Percentiles rank a stretch among this genome's conserved stretches.
Evolutionary conservation across 2,329 filamentous ascomycete species (phyloP).

Genomic region (Penicillium sp.): DNA sequence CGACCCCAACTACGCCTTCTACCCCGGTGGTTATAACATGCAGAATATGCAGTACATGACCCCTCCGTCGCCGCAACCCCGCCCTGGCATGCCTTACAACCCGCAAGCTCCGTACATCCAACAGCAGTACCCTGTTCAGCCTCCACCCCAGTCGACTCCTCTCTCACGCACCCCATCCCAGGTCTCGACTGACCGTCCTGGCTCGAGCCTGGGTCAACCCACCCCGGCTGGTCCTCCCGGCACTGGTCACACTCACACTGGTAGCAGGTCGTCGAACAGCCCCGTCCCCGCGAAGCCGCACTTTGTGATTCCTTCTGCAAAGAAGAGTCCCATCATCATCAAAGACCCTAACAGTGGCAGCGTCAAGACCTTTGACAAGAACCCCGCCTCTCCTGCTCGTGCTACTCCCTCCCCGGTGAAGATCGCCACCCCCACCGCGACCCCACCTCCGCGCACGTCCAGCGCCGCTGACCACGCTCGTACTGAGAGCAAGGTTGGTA

Average conservation of each 20-base stretch:
- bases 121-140: conserved; percentile 54
- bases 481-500: conserved; percentile 66
- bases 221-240: conserved; percentile 55
- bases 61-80: conserved; percentile 52
- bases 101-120: conserved; percentile 55
- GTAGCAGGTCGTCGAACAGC: conserved; percentile 59
- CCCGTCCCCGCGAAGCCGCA: conserved; percentile 64
- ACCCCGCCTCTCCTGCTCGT: conserved; percentile 63
- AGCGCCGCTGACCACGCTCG: conserved; percentile 70
- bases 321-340: conserved; percentile 79
- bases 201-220: conserved; percentile 63
- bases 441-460: conserved; percentile 75
- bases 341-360: conserved; percentile 80
- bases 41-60: conserved; percentile 48
- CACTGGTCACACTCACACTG: conserved; percentile 52
- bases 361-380: conserved; percentile 70
- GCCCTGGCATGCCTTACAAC: conserved; percentile 55
- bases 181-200: conserved; percentile 69
- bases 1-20: conserved; percentile 53
- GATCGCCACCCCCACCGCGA: conserved; percentile 71
- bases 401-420: conserved; percentile 62
- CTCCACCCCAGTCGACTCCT: conserved; percentile 60
- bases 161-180: conserved; percentile 88
- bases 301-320: conserved; percentile 65
- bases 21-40: conserved; percentile 46